phyloP scores from a whole-genome alignment of 228 moss, liverwort and hornwort genomes.

The Sphagnum magellanicum region DNA sequence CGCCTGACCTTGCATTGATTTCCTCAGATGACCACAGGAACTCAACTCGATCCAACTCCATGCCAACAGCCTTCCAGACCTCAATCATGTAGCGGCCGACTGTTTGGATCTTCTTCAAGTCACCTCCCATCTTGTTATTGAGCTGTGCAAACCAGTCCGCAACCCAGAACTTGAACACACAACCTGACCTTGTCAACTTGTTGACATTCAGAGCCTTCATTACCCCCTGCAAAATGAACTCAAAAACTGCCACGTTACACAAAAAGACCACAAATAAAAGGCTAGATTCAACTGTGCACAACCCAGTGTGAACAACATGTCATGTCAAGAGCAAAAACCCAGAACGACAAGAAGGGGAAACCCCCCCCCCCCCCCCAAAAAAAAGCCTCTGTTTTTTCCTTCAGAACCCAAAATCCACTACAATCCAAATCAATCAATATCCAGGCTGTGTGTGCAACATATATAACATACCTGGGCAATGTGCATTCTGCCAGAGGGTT shows the following conservation, averaged over 20 bases:
- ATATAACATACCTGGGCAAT: conserved; percentile 50
- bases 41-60: conserved; percentile 70
- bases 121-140: conserved; percentile 82
- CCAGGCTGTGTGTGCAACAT: not conserved
- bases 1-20: conserved; percentile 54
- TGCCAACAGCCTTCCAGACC: conserved; percentile 96
- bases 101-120: conserved; percentile 79
- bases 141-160: conserved; percentile 92
- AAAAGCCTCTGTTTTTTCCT: too few relatives aligned
- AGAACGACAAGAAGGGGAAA: too few relatives aligned
- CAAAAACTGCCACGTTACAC: not conserved
- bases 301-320: too few relatives aligned
- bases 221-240: conserved; percentile 44
- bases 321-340: too few relatives aligned
- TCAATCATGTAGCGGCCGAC: conserved; percentile 89
- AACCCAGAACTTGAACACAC: conserved; percentile 88
- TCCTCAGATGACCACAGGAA: conserved; percentile 92
- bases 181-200: conserved; percentile 74
- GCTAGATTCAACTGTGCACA: too few relatives aligned
- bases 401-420: too few relatives aligned
- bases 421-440: too few relatives aligned
- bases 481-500: conserved; percentile 94
- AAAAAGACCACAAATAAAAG: too few relatives aligned
- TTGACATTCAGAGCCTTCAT: conserved; percentile 92
- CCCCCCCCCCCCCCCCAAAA: too few relatives aligned